Percentiles rank a stretch among this genome's conserved stretches.
These are phyloP conservation scores for Porphyrellus cyaneotinctus DNA, from an alignment of 768 basidiomycete species.

Conservation along the genomic window DNA sequence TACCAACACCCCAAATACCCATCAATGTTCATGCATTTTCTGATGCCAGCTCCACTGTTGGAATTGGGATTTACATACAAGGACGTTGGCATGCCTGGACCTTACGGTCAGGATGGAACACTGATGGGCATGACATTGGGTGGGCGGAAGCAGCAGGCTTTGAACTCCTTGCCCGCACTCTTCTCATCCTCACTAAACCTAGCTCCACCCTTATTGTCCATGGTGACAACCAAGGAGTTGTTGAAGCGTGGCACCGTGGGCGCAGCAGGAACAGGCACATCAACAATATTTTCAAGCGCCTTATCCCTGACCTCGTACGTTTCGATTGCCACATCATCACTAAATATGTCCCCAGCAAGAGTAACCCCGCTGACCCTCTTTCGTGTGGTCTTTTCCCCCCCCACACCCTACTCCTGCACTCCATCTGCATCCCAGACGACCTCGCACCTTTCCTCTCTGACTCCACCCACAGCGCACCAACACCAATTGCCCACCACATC, in stretches of 20 bases:
- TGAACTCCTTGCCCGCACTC: too few species aligned
- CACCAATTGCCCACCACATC: too few species aligned
- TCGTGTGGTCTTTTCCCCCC: too few species aligned
- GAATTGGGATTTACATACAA: conserved; percentile 35
- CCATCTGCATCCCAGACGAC: too few species aligned
- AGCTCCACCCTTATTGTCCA: neutral
- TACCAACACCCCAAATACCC: neutral
- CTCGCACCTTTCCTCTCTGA: too few species aligned
- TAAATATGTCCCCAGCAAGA: neutral
- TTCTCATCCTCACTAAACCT: neutral
- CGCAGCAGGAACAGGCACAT: neutral
- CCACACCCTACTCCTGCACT: too few species aligned
- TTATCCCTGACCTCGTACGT: neutral
- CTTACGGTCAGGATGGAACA: conserved; percentile 31
- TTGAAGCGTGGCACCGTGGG: neutral
- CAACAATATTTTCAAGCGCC: neutral
- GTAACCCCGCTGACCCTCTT: neutral
- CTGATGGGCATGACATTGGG: conserved; percentile 33
- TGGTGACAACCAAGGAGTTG: conserved; percentile 10
- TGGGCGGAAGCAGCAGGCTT: conserved; percentile 31
- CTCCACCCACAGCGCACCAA: too few species aligned
- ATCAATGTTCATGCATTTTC: conserved; percentile 11
- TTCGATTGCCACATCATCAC: too few species aligned
- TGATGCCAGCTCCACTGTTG: conserved; percentile 39
- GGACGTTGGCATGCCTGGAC: conserved; percentile 32